A percentile compares a stretch with the other conserved stretches of the same genome.
phyloP scores from a whole-genome alignment of 2,329 filamentous ascomycete species.

The Coniochaeta sp. region DNA sequence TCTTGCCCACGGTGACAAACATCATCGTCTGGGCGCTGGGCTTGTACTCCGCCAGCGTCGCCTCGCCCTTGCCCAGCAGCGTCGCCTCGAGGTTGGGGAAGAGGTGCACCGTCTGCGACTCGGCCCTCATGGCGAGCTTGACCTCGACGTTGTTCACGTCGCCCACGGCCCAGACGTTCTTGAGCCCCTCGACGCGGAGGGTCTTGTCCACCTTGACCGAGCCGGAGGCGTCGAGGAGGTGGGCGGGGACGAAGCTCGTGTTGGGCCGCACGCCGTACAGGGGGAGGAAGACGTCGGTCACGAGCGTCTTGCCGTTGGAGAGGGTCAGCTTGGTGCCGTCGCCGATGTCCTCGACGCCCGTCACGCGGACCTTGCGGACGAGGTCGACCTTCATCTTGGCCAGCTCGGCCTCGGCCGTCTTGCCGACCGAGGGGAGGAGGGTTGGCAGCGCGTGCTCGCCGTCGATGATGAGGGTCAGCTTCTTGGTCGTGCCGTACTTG shows the following conservation, averaged over 20 bases:
- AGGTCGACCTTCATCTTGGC: constrained; percentile 34
- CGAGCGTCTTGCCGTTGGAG: constrained; percentile 20
- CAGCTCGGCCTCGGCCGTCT: constrained; percentile 29
- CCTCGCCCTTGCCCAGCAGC: constrained; percentile 7
- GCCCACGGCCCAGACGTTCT: constrained; percentile 21
- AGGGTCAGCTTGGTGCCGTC: constrained; percentile 2
- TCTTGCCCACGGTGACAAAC: constrained; percentile 15
- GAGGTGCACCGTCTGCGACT: constrained; percentile 15
- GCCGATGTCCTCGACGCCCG: constrained; percentile 4
- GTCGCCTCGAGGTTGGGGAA: constrained; percentile 14
- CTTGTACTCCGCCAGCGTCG: constrained; percentile 8
- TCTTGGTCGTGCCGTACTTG: constrained; percentile 37
- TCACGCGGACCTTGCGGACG: constrained; percentile 30
- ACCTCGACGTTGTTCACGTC: constrained; percentile 19
- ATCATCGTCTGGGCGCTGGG: constrained; percentile 10
- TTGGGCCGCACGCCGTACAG: constrained; percentile 38
- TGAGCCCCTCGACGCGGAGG: constrained; percentile 17
- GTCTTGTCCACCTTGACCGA: constrained; percentile 14
- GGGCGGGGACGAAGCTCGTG: constrained; percentile 21
- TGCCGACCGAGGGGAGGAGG: constrained; percentile 32
- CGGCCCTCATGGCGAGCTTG: constrained; percentile 11
- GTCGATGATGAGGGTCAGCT: constrained; percentile 34
- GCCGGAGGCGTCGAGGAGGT: constrained; percentile 16
- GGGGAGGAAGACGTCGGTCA: constrained; percentile 37
- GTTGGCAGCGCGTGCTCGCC: constrained; percentile 17